phyloP scores from a whole-genome alignment of 768 basidiomycete genomes.

The Grammothele lineata region DNA sequence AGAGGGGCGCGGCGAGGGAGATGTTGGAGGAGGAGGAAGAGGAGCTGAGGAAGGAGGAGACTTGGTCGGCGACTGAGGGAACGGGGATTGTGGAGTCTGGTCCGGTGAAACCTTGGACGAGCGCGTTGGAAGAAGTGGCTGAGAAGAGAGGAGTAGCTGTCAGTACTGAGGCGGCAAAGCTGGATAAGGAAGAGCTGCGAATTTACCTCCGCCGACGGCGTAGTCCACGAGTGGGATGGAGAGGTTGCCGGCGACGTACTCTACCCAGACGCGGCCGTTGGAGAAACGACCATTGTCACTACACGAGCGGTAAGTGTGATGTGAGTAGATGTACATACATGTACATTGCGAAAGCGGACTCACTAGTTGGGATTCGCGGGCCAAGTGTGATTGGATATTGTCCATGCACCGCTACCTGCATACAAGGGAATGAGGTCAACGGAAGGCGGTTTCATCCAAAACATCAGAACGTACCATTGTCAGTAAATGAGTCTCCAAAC shows the following conservation, averaged over 20 bases:
- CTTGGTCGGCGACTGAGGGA: background rate
- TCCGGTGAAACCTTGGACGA: background rate
- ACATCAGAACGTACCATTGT: too few species aligned
- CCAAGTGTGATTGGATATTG: background rate
- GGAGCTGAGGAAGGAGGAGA: background rate
- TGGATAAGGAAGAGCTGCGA: background rate
- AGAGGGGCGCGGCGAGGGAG: background rate
- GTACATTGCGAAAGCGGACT: background rate
- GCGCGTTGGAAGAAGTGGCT: background rate
- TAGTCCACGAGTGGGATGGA: background rate
- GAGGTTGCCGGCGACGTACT: background rate
- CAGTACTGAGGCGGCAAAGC: background rate
- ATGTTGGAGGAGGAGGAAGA: background rate
- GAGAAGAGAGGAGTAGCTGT: background rate
- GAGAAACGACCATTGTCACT: background rate
- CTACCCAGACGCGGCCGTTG: background rate
- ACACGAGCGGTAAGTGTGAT: background rate
- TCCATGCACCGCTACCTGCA: background rate
- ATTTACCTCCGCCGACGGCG: background rate
- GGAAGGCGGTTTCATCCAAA: too few species aligned
- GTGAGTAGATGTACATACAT: background rate
- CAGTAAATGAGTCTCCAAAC: constrained; percentile 1
- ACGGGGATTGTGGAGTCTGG: background rate
- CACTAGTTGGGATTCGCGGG: background rate
- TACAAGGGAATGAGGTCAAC: too few species aligned